Percentiles rank a stretch among this genome's conserved stretches.
Conservation (phyloP, 1,284 basidiomycete genomes). For the Fistulinella cinereoalba region DNA sequence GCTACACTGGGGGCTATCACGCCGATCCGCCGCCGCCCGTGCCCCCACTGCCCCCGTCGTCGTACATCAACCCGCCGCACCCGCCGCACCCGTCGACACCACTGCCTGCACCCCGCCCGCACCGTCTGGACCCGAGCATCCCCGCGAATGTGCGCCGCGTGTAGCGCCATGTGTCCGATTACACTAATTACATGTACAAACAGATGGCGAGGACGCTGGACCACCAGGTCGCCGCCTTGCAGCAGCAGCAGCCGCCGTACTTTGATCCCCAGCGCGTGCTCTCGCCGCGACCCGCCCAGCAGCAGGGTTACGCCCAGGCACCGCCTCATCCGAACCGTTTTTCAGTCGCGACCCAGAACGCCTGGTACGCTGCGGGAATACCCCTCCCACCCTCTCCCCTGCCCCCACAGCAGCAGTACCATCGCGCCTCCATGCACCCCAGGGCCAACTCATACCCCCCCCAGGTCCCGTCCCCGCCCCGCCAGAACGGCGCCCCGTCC, state of each 20-base stretch:
- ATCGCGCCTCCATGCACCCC: constrained; percentile 22
- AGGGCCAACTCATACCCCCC: constrained; percentile 27
- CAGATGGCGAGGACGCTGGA: constrained; percentile 68
- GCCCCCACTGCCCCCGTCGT: constrained; percentile 42
- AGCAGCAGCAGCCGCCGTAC: constrained; percentile 18
- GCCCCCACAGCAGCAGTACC: no score
- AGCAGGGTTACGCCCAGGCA: constrained; percentile 10
- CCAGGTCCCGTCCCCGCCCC: constrained; percentile 30
- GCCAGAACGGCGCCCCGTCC: constrained; percentile 38
- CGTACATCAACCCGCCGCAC: constrained; percentile 27
- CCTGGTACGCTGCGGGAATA: constrained; percentile 11
- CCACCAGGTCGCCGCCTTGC: constrained; percentile 36
- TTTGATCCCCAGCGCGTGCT: constrained; percentile 17
- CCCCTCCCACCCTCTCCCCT: no score
- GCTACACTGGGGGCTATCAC: constrained; percentile 4
- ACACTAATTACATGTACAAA: constrained; percentile 25
- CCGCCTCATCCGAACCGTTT: constrained; percentile 10
- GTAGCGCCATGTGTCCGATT: constrained; percentile 12
- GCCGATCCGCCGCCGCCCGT: constrained; percentile 36
- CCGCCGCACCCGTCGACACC: constrained; percentile 40
- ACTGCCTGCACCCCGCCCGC: constrained; percentile 65
- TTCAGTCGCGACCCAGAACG: constrained; percentile 15
- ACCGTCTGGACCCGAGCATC: constrained; percentile 57
- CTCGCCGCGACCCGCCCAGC: constrained; percentile 24
- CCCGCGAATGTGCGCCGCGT: constrained; percentile 56